These are phyloP conservation scores for Plantago ovata DNA, from an alignment of 257 asterid genomes.

Conservation along the genomic window DNA sequence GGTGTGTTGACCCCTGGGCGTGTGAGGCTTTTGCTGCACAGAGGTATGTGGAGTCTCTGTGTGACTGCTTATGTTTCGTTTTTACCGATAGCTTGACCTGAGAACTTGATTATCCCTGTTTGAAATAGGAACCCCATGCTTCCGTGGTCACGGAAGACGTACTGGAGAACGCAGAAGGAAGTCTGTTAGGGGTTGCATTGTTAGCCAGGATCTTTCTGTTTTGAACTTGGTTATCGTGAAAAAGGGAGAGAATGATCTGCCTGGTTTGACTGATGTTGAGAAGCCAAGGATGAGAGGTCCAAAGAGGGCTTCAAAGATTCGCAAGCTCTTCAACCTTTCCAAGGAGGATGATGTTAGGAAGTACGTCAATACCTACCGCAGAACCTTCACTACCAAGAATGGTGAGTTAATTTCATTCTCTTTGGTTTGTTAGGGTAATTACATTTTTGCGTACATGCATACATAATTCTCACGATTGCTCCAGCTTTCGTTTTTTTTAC, in stretches of 20 bases:
- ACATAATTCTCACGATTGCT: no score
- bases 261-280: slow-evolving; percentile 5
- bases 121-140: slow-evolving; percentile 5
- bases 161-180: slow-evolving; percentile 2
- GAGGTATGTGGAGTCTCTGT: slow-evolving; percentile 24
- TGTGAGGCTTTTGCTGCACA: slow-evolving; percentile 37
- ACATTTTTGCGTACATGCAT: no score
- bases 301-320: slow-evolving; percentile 7
- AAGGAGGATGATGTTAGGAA: slow-evolving; percentile 5
- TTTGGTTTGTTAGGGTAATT: no score
- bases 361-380: slow-evolving; percentile 7
- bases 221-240: slow-evolving; percentile 2
- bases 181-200: slow-evolving; percentile 4
- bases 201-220: slow-evolving; percentile 5
- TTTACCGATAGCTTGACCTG: no score
- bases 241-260: slow-evolving; percentile 4
- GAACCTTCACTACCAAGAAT: not conserved
- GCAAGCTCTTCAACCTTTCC: slow-evolving; percentile 4
- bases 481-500: no score
- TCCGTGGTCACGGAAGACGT: slow-evolving; percentile 10
- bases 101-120: not conserved
- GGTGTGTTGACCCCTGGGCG: slow-evolving; percentile 49
- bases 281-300: slow-evolving; percentile 10
- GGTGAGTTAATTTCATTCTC: not conserved
- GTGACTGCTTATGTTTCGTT: no score